Conservation (phyloP, 441 rosid species). For the Euphorbia schlechtendalii region DNA sequence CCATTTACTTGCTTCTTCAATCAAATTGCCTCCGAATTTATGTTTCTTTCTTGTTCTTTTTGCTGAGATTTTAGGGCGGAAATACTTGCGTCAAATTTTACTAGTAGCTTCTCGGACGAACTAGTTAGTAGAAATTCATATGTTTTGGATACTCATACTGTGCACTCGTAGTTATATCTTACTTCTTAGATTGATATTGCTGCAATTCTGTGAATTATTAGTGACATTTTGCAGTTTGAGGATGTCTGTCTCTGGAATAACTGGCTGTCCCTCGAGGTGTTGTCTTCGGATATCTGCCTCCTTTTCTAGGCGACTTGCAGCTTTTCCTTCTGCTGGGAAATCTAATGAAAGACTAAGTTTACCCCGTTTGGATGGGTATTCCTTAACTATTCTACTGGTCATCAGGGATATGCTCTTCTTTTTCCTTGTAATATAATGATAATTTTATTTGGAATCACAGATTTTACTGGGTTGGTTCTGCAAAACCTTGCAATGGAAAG, state of each 20-base stretch:
- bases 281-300: conserved; percentile 28
- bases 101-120: neutral
- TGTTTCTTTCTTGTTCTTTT: neutral
- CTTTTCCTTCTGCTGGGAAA: conserved; percentile 27
- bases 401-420: conserved; percentile 4
- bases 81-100: neutral
- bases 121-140: neutral
- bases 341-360: conserved; percentile 21
- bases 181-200: neutral
- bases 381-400: conserved; percentile 8
- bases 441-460: conserved; percentile 20
- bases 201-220: neutral
- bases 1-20: neutral
- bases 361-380: conserved; percentile 44
- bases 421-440: neutral
- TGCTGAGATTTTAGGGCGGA: neutral
- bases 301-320: conserved; percentile 27
- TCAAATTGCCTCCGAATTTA: neutral
- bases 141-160: neutral
- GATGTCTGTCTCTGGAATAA: conserved; percentile 68
- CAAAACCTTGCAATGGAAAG: conserved; percentile 25
- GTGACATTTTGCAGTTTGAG: conserved; percentile 16
- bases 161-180: neutral
- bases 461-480: conserved; percentile 26
- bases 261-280: conserved; percentile 48